These are phyloP conservation scores for Blepharisma undulans DNA, from an alignment of 169 alveolate genomes.

Conservation along the genomic window DNA sequence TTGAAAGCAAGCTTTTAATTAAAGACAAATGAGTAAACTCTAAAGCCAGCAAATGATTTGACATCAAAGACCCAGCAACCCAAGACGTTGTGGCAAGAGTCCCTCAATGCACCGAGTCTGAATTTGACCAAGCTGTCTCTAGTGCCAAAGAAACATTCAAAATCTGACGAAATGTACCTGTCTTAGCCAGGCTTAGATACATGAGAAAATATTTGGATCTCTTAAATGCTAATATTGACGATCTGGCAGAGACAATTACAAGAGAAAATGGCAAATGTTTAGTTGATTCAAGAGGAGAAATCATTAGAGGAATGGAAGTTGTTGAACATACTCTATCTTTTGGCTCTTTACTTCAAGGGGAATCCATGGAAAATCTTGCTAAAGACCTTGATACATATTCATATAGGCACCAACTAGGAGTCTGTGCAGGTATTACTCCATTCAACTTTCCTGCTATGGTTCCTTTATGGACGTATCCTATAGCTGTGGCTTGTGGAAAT, in stretches of 20 bases:
- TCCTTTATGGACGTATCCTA: constrained; percentile 87
- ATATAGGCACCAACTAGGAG: constrained; percentile 85
- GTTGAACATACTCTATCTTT: constrained; percentile 76
- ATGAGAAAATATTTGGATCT: constrained; percentile 31
- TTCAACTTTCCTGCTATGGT: constrained; percentile 89
- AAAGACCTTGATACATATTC: constrained; percentile 76
- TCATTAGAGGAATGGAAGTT: constrained; percentile 83
- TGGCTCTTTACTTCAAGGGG: constrained; percentile 71
- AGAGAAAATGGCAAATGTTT: constrained; percentile 84
- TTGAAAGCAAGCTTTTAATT: constrained; percentile 29
- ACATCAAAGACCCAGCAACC: constrained; percentile 51
- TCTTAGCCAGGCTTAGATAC: neutral
- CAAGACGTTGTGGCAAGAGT: constrained; percentile 70
- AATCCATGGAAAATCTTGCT: constrained; percentile 72
- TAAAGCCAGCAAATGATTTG: neutral
- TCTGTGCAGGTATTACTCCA: constrained; percentile 84
- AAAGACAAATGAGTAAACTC: constrained; percentile 16
- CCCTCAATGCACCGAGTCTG: constrained; percentile 73
- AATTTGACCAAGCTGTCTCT: constrained; percentile 76
- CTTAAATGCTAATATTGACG: constrained; percentile 62
- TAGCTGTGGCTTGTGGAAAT: constrained; percentile 78
- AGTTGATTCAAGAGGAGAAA: constrained; percentile 84
- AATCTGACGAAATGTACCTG: constrained; percentile 60
- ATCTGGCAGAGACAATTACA: constrained; percentile 72
- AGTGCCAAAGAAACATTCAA: constrained; percentile 70